Evolutionary conservation across 2,329 filamentous ascomycete genomes (phyloP), one percentile per base, ranked within the genome.

Genomic region (Xylaria sp.): DNA sequence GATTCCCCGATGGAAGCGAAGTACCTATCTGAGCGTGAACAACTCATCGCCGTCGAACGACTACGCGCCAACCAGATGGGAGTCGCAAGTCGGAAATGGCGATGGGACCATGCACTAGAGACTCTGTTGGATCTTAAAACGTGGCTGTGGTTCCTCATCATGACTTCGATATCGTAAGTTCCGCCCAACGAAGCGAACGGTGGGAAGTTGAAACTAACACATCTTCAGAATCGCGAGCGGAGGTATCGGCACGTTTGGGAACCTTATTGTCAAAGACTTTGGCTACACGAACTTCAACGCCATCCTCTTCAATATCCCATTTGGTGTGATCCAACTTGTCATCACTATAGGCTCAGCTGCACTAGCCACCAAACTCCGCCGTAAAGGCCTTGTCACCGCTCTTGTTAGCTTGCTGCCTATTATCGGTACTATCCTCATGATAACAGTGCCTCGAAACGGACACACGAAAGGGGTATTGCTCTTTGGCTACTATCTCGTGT

Each of bases 1-100:
- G 89, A 92, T 71, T 89, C 87, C 0, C 89, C 89, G 0, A 84
- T 89, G 73, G 83, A 86, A 24, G 85, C 85, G 0, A 82, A 85
- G 14, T 88, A 86, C 65, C 74, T 96, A 30, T 90, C 82, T 7
- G 85, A 90, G 61, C 84, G 88, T 54, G 92, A 95, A 71, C 88
- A 88, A 12, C 77, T 89, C 0, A 83, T 93, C 50, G 91, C 90
- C 0, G 82, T 94, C 30, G 92, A 93, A 70, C 85, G 92, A 0
- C 87, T 95, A 5, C 85, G 92, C 0, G 84, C 88, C 24, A 95
- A 95, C 73, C 89, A 93, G 76, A 92, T 92, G 68, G 92, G 92
- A 0, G 89, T 92, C 17, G 90, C 90, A 1, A 91, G 88, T 69
- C 89, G 89, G 71, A 85, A 91, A 69, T 92, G 90, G 79, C 91